Base-by-base conservation (phyloP, 352 stramenopile genomes). In the Pythium oligandrum region DNA sequence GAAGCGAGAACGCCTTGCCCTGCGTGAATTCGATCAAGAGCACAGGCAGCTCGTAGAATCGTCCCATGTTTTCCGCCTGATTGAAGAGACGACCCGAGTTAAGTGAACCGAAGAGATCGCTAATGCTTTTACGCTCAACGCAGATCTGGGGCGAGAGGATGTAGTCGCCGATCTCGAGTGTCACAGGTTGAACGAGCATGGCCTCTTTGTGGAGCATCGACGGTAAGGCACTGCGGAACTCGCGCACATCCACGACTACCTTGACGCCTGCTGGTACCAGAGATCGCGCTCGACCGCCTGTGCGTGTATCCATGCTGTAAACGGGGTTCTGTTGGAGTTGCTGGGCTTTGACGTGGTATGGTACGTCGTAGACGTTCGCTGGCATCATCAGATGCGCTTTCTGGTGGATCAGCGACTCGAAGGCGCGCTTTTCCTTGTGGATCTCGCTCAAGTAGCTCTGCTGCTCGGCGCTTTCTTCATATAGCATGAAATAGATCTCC, bases 91-190 rank as follows among this genome's bases (percentile, higher is more conserved):
- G 70, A 4, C 97, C 96, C 37, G 86, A 98, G 43, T 91, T 92
- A 62, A 99, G 90, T 37, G 90, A 98, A 17, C 94, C 87, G 62
- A 97, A 98, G n/a, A 99, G 78, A 71, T 99, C 97, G 57, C 79
- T 90, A 42, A 94, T 77, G 57, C 74, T 93, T 64, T 99, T 99
- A 39, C 96, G 77, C 71, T 99, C 97, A 2, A 99, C 81, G 61
- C 94, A 98, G 57, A 99, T 96, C 26, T 98, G 86, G 40, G 96
- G 96, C 45, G 95, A 98, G 39, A 99, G 69, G 6, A 99, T 95
- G 68, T 98, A 99, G 70, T 99, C 97, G 4, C 97, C 97, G 7
- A 99, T 88, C 56, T 96, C 90, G 9, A 99, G 71, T 26, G 96
- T 99, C 11, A 98, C 78, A 6, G 97, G 96, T n/a, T 94, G 75